Base-by-base conservation (phyloP, 2,329 filamentous ascomycete species). In the Didymella pinodella region DNA sequence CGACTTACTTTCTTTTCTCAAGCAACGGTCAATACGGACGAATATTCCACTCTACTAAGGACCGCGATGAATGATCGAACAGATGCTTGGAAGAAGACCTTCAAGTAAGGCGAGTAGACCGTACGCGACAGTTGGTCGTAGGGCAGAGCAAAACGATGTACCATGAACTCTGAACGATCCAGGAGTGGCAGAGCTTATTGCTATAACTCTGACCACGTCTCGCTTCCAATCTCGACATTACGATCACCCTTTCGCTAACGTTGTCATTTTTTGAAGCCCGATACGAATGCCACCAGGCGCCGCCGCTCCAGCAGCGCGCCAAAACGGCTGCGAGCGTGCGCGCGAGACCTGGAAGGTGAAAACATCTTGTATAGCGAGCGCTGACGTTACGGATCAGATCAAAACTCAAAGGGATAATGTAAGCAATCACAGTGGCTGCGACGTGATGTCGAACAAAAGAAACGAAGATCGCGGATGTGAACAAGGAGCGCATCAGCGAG, bases 101-200 rank as follows among this genome's bases (percentile, higher is more conserved):
- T n/a, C 47, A 56, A 28, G 32, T 50, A 28, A 26, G 20, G 41
- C 26, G 26, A 51, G 22, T n/a, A 38, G 41, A 16, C 20, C 3
- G 11, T 14, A 26, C 14, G 41, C 18, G 16, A 48, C 14, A n/a
- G 41, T 7, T 32, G 32, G 28, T 47, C 20, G n/a, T n/a, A 16
- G 18, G 40, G 41, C 38, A 45, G 54, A 56, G 32, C 47, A 20
- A 47, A 32, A 50, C 47, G 18, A 50, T 25, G 7, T 45, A 12
- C 7, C n/a, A 32, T 28, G 32, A n/a, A 5, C 47, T 25, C 29
- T 18, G 12, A 29, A 49, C 29, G 14, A 22, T 8, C 20, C 32
- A 25, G 29, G n/a, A 22, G 3, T 14, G 26, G 10, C 10, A 10
- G 28, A 28, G 28, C 20, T 41, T 16, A 20, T 32, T 6, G 16